Evolutionary conservation across 176 grass and related monocot species (phyloP), one percentile per base, ranked within the genome.

Genomic region (Dendrocalamus sinicus): DNA sequence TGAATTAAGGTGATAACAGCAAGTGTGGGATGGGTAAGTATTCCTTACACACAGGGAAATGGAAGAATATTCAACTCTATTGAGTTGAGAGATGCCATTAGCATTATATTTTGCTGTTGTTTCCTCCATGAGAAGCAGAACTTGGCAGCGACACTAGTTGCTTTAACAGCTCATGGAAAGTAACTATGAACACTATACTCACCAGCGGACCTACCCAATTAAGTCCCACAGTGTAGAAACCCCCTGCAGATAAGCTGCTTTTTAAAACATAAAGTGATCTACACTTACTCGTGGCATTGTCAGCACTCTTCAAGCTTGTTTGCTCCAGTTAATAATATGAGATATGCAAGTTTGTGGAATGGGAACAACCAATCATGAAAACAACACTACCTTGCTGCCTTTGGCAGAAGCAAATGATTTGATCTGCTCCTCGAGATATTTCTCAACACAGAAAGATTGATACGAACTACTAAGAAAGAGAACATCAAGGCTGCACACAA

Each of bases 171-270:
- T 67, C 59, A 80, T 14, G 39, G 39, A 80, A 71, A 83, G 41
- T 52, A 81, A 81, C 35, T 59, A 37, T 48, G 54, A 75, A 61
- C 78, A 41, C 76, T 84, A 80, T 70, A 83, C 61, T 85, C 70
- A 89, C 82, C 76, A 89, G 76, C 6, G 7, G 75, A 85, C 69
- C 76, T 85, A 85, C 8, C 63, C 82, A 84, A 61, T 59, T 75
- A 80, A 73, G 58, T 89, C 39, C 16, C 62, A 46, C 57, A 50
- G 15, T 71, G 54, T 55, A 52, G 37, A 78, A 67, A 89, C 28
- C 59, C 57, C 60, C 70, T 85, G 76, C 88, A 85, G 67, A 85
- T 75, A 89, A 85, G 82, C 76, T 75, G 76, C 75, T 46, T 68
- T 78, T 65, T 44, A 35, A 63, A 70, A 89, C 39, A 80, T 26